Percentiles rank a stretch among this genome's conserved stretches.
Conservation (phyloP, 345 rosid species). For the Lepidium africanum region DNA sequence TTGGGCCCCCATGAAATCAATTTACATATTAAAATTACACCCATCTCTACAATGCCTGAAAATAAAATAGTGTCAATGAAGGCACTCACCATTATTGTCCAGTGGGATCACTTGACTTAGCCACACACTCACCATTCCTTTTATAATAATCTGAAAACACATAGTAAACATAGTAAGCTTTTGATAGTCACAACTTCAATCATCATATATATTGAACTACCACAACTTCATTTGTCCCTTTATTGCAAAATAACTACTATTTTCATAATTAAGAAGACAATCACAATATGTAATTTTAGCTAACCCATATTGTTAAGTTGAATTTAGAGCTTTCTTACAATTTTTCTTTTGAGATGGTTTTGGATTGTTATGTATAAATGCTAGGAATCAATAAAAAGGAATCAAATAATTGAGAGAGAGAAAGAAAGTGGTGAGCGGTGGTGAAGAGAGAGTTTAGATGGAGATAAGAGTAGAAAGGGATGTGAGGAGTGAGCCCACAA, state of each 20-base stretch:
- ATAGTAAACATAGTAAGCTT: neutral
- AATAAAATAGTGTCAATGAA: neutral
- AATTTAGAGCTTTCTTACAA: neutral
- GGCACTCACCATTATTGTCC: neutral
- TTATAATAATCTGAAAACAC: neutral
- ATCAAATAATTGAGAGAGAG: slow-evolving; percentile 12
- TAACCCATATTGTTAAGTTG: neutral
- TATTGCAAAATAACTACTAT: neutral
- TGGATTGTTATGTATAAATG: slow-evolving; percentile 9
- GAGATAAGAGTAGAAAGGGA: slow-evolving; percentile 22
- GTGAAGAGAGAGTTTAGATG: slow-evolving; percentile 11
- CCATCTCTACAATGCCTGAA: neutral
- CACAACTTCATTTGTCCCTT: neutral
- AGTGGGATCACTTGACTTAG: neutral
- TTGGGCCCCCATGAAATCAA: neutral
- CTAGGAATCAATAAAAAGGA: slow-evolving; percentile 1
- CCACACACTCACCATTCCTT: slow-evolving; percentile 1
- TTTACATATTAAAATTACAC: neutral
- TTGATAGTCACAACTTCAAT: neutral
- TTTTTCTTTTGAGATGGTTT: neutral
- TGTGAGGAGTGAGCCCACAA: slow-evolving; percentile 22
- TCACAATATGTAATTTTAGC: neutral
- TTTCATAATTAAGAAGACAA: neutral
- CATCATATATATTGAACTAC: neutral
- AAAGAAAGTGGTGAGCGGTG: slow-evolving; percentile 17